phyloP scores from a whole-genome alignment of 305 asterid genomes.

The Withania somnifera region DNA sequence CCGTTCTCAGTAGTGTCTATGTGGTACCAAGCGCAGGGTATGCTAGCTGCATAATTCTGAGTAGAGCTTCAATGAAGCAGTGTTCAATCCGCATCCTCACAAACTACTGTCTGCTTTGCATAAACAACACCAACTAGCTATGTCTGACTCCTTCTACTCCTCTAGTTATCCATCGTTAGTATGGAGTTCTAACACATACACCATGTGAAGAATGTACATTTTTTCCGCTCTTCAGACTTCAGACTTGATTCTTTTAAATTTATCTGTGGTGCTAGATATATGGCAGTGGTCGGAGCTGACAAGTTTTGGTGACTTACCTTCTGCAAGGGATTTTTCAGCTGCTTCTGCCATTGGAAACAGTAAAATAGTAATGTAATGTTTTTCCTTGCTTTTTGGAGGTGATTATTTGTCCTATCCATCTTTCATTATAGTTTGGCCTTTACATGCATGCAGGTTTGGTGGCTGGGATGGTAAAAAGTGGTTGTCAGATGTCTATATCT shows the following conservation, averaged over 20 bases:
- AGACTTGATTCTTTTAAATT: neutral
- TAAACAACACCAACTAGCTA: neutral
- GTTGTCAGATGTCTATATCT: slow-evolving; percentile 83
- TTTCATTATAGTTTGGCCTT: slow-evolving; percentile 12
- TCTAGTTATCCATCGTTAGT: neutral
- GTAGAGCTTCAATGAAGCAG: neutral
- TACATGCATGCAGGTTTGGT: slow-evolving; percentile 64
- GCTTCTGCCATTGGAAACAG: slow-evolving; percentile 83
- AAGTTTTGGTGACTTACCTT: slow-evolving; percentile 93
- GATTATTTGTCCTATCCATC: slow-evolving; percentile 10
- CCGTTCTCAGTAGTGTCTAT: neutral
- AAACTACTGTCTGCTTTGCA: neutral
- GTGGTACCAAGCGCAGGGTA: neutral
- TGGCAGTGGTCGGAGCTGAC: slow-evolving; percentile 99
- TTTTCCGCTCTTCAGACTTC: neutral
- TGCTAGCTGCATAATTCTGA: neutral
- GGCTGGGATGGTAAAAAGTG: slow-evolving; percentile 99
- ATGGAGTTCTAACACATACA: neutral
- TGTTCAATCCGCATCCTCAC: neutral
- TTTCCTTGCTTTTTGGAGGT: slow-evolving; percentile 2
- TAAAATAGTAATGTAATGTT: slow-evolving; percentile 74
- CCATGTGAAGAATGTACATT: neutral
- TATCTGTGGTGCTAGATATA: slow-evolving; percentile 40
- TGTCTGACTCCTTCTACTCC: neutral
- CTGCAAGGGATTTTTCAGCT: slow-evolving; percentile 92